phyloP scores from a whole-genome alignment of 805 yeast genomes.

The Ogataea paradorogensis region DNA sequence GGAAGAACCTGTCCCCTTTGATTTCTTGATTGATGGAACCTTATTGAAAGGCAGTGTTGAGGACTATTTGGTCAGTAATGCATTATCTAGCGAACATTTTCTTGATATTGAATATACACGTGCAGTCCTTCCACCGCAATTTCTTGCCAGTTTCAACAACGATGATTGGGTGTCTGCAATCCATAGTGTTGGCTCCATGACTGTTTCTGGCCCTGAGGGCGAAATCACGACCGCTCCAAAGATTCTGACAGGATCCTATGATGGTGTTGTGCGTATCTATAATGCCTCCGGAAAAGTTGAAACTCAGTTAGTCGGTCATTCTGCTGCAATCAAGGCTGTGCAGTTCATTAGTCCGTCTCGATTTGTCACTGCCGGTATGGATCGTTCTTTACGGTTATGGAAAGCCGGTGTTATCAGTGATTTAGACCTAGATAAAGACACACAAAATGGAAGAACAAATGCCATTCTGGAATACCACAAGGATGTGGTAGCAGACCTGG shows the following conservation, averaged over 20 bases:
- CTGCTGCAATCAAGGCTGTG: slow-evolving; percentile 80
- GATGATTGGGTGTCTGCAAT: slow-evolving; percentile 95
- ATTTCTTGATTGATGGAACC: slow-evolving; percentile 84
- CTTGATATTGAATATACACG: slow-evolving; percentile 85
- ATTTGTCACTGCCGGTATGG: slow-evolving; percentile 83
- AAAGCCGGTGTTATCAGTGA: slow-evolving; percentile 49
- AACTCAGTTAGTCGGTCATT: slow-evolving; percentile 82
- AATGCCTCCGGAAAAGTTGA: slow-evolving; percentile 76
- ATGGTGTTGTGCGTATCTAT: slow-evolving; percentile 91
- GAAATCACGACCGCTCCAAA: slow-evolving; percentile 42
- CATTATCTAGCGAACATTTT: slow-evolving; percentile 77
- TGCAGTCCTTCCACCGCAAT: slow-evolving; percentile 92
- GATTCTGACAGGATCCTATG: slow-evolving; percentile 87
- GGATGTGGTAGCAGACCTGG: slow-evolving; percentile 78
- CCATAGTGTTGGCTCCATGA: slow-evolving; percentile 41
- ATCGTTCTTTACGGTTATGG: slow-evolving; percentile 88
- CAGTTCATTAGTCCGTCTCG: slow-evolving; percentile 74
- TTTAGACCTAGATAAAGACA: slow-evolving; percentile 45
- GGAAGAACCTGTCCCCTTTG: slow-evolving; percentile 80
- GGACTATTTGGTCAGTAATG: slow-evolving; percentile 72
- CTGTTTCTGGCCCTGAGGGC: slow-evolving; percentile 26
- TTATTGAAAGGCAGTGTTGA: slow-evolving; percentile 75
- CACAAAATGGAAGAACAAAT: slow-evolving; percentile 60
- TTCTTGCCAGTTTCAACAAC: slow-evolving; percentile 79
- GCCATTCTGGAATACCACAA: slow-evolving; percentile 90